Conservation (phyloP, 1,139 yeast genomes). For the Blastobotrys capitulatus region DNA sequence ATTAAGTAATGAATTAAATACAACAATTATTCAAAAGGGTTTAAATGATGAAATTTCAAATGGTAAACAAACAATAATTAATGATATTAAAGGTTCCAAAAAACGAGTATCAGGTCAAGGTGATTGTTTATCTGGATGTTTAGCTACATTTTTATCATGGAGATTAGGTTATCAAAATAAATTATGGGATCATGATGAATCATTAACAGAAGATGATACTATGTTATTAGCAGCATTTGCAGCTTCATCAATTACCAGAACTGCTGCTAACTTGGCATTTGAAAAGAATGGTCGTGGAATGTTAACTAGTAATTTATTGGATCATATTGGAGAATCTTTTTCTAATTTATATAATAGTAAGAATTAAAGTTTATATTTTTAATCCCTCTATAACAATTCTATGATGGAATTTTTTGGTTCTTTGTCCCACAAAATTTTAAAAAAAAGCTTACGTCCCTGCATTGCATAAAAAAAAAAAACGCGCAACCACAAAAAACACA, state of each 20-base stretch:
- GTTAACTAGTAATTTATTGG: slow-evolving; percentile 80
- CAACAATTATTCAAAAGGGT: slow-evolving; percentile 73
- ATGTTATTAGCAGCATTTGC: slow-evolving; percentile 64
- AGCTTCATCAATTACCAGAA: slow-evolving; percentile 64
- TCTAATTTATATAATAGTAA: slow-evolving; percentile 40
- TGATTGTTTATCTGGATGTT: slow-evolving; percentile 67
- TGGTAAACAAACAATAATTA: slow-evolving; percentile 29
- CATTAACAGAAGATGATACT: slow-evolving; percentile 38
- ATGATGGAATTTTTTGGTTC: no score
- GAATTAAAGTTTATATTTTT: no score
- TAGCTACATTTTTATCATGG: slow-evolving; percentile 66
- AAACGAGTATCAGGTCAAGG: slow-evolving; percentile 89
- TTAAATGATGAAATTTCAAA: slow-evolving; percentile 55
- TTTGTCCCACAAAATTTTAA: no score
- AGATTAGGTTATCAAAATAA: slow-evolving; percentile 50
- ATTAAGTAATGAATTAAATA: slow-evolving; percentile 53
- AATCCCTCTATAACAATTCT: no score
- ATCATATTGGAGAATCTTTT: slow-evolving; percentile 60
- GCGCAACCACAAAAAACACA: no score
- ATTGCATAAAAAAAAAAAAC: no score
- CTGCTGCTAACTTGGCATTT: slow-evolving; percentile 63
- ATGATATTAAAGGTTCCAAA: slow-evolving; percentile 50
- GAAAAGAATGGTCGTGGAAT: slow-evolving; percentile 63
- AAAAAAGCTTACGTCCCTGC: no score
- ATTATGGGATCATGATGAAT: slow-evolving; percentile 46